Evolutionary conservation across 2,329 filamentous ascomycete species (phyloP).

Genomic region (Trichoderma arundinaceum): DNA sequence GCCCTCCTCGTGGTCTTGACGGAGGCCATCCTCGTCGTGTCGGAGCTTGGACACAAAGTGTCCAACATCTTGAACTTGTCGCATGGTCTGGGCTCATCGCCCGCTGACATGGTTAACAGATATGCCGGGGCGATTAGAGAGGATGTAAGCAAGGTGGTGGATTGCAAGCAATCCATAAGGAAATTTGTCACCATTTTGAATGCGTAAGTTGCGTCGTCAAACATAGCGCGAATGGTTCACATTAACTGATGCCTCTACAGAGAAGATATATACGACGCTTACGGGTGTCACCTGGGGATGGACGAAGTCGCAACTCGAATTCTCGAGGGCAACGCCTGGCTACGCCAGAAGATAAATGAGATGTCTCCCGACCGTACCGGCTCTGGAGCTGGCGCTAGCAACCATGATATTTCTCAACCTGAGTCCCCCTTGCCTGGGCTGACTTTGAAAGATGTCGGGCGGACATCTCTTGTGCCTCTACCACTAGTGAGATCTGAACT

Average conservation of each 20-base stretch:
- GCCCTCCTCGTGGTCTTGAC: slow-evolving; percentile 33
- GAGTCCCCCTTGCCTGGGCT: slow-evolving; percentile 34
- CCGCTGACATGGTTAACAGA: not conserved
- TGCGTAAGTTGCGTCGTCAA: not conserved
- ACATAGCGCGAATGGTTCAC: not conserved
- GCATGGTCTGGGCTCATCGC: slow-evolving; percentile 14
- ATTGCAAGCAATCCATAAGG: not conserved
- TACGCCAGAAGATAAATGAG: too few species aligned
- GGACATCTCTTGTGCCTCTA: slow-evolving; percentile 33
- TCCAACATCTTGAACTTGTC: not conserved
- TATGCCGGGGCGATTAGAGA: not conserved
- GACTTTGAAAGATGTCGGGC: slow-evolving; percentile 31
- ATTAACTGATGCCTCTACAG: not conserved
- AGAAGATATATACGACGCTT: too few species aligned
- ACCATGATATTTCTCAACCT: not conserved
- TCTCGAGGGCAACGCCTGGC: too few species aligned
- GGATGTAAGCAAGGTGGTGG: not conserved
- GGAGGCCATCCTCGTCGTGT: slow-evolving; percentile 33
- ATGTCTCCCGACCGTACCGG: too few species aligned
- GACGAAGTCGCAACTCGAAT: not conserved
- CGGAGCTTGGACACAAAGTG: slow-evolving; percentile 32
- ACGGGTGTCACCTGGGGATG: not conserved
- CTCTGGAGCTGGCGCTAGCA: too few species aligned
- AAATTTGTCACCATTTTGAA: not conserved
- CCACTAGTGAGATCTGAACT: slow-evolving; percentile 33